Percentiles rank a stretch among this genome's conserved stretches.
Evolutionary conservation across 2,329 filamentous ascomycete species (phyloP).

Genomic region (Fusarium domesticum): DNA sequence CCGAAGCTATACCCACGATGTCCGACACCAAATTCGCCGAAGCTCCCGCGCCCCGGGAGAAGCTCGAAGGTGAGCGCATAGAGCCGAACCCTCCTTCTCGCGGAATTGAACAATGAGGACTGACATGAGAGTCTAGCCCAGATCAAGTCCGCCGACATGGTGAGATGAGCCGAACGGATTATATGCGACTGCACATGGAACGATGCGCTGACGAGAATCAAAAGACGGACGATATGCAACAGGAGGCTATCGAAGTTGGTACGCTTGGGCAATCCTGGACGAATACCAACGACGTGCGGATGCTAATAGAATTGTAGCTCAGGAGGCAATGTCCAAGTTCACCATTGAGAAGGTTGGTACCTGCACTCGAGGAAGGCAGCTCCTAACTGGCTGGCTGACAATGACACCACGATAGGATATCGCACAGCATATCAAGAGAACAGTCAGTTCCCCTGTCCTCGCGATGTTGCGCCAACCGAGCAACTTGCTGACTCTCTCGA

Average conservation of each 20-base stretch:
- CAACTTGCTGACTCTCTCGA: conserved; percentile 5
- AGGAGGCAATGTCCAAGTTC: conserved; percentile 62
- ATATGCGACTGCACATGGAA: conserved; percentile 8
- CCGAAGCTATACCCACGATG: conserved; percentile 28
- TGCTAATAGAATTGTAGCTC: conserved; percentile 44
- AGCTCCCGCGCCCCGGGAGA: conserved; percentile 60
- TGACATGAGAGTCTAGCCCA: conserved; percentile 60
- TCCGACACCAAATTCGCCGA: conserved; percentile 38
- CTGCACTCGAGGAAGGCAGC: neutral
- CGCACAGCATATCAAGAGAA: conserved; percentile 92
- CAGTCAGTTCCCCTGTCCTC: conserved; percentile 48
- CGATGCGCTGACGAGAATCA: conserved; percentile 30
- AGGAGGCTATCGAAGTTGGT: conserved; percentile 95
- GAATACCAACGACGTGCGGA: conserved; percentile 5
- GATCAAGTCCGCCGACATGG: conserved; percentile 98
- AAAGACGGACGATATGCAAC: conserved; percentile 95
- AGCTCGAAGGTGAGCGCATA: conserved; percentile 65
- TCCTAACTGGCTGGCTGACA: conserved; percentile 13
- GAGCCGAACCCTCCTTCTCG: too few relatives aligned
- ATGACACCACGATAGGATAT: conserved; percentile 65
- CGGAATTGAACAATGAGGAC: conserved; percentile 6
- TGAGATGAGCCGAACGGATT: conserved; percentile 44
- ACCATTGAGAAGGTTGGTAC: conserved; percentile 57
- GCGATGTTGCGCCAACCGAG: conserved; percentile 10
- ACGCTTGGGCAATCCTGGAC: conserved; percentile 41